Base-by-base conservation (phyloP, 495 filamentous ascomycete species). In the Pseudevernia furfuracea region DNA sequence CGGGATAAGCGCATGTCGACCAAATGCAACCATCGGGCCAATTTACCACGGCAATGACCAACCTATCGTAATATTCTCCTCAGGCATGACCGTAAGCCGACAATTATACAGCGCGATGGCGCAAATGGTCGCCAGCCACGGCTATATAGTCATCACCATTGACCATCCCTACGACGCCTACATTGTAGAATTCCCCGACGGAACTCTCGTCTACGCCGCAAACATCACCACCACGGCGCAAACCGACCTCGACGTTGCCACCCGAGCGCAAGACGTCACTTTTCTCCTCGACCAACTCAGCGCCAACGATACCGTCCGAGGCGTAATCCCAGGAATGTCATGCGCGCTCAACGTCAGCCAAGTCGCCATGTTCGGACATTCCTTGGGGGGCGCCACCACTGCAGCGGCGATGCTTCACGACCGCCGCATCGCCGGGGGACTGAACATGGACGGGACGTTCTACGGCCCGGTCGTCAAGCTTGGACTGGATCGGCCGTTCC, bases 381-480 rank as follows among this genome's bases (percentile, higher is more conserved):
- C 49, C 4, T 32, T 53, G 2, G 49, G 49, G 3, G 49, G 49
- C 7, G 49, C 30, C 4, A 53, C 23, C 5, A 14, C 49, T 17
- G 49, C 49, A 53, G 11, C 49, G 10, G 49, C 30, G 9, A 53
- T 53, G 64, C 60, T 71, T 19, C 48, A 67, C 15, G 79, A 83
- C 32, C 43, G 62, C 21, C 72, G 76, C 0, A 67, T 85, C 58
- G 46, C 64, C 5, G 82, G 74, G 3, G 83, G 77, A 2, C 61
- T 81, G 15, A 78, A 81, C 61, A 64, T 82, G 41, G 82, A 84
- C 62, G 81, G 82, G 0, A 60, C 62, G 0, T 59, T 80, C 53
- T 77, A 68, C 58, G 77, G 74, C 0, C 34, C 69, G 4, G 64
- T 74, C 34, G 30, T 72, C 32, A 8, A 69, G 7, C 49, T 52